These are phyloP conservation scores for Zymoseptoria brevis DNA, from an alignment of 2,329 filamentous ascomycete species.

Conservation along the genomic window DNA sequence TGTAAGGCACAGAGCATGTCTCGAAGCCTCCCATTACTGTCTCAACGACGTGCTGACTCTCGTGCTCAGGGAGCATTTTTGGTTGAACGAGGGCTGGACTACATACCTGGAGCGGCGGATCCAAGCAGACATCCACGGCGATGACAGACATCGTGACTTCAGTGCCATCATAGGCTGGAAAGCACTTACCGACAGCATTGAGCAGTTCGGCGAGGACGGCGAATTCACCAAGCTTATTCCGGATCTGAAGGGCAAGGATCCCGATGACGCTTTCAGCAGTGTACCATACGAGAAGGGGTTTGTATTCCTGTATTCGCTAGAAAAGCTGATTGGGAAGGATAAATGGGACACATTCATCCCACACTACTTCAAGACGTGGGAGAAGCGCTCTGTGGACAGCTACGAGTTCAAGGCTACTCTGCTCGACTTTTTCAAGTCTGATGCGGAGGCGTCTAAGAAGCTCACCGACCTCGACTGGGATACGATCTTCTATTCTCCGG, in stretches of 20 bases:
- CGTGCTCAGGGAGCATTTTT: conserved; percentile 46
- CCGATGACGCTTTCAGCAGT: conserved; percentile 88
- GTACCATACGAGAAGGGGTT: conserved; percentile 97
- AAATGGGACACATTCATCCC: conserved; percentile 94
- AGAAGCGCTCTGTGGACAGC: conserved; percentile 79
- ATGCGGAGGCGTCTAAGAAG: conserved; percentile 54
- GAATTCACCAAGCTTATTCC: conserved; percentile 89
- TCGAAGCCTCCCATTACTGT: not conserved
- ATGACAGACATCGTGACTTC: conserved; percentile 81
- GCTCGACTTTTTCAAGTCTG: conserved; percentile 70
- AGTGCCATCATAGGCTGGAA: conserved; percentile 96
- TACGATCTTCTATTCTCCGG: conserved; percentile 77
- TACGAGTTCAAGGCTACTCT: conserved; percentile 90
- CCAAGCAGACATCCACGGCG: conserved; percentile 63
- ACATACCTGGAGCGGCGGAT: conserved; percentile 88
- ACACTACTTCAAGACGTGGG: conserved; percentile 83
- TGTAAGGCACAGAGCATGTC: not conserved
- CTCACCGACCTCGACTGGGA: conserved; percentile 80
- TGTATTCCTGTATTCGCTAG: conserved; percentile 84
- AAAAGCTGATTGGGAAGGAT: conserved; percentile 73
- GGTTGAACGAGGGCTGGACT: conserved; percentile 77
- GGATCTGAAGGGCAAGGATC: conserved; percentile 81
- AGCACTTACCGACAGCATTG: conserved; percentile 69
- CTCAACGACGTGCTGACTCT: not conserved
- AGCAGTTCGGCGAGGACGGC: conserved; percentile 71